phyloP scores from a whole-genome alignment of 2,329 filamentous ascomycete species.

The Rhinocladiella mackenziei region DNA sequence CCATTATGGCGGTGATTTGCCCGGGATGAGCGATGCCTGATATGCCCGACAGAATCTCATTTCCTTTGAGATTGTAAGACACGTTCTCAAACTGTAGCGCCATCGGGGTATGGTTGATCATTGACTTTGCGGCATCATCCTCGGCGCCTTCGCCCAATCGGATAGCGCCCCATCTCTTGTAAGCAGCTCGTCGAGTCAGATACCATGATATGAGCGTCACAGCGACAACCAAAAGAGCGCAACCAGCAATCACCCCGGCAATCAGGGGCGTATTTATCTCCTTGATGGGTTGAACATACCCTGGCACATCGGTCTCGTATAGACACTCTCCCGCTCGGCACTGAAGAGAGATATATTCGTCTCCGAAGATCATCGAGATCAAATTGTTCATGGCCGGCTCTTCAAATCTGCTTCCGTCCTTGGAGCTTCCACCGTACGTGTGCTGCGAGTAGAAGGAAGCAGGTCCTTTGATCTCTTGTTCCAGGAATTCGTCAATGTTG shows the following conservation, averaged over 20 bases:
- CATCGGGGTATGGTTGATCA: slow-evolving; percentile 87
- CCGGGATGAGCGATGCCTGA: slow-evolving; percentile 86
- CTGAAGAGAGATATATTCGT: slow-evolving; percentile 77
- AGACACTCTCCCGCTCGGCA: slow-evolving; percentile 89
- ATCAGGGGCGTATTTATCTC: slow-evolving; percentile 96
- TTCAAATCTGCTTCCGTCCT: slow-evolving; percentile 75
- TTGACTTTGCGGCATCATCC: slow-evolving; percentile 78
- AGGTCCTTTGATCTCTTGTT: slow-evolving; percentile 77
- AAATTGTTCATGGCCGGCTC: slow-evolving; percentile 91
- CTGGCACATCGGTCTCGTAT: slow-evolving; percentile 86
- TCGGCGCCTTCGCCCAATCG: slow-evolving; percentile 78
- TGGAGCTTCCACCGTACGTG: slow-evolving; percentile 53
- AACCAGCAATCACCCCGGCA: slow-evolving; percentile 83
- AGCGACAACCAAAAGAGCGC: slow-evolving; percentile 81
- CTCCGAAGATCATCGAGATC: slow-evolving; percentile 84
- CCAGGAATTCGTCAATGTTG: slow-evolving; percentile 85
- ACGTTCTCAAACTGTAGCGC: slow-evolving; percentile 85
- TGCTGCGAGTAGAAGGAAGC: slow-evolving; percentile 72
- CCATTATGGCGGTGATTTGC: slow-evolving; percentile 97
- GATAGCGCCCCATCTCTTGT: slow-evolving; percentile 64
- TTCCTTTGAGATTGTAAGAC: slow-evolving; percentile 80
- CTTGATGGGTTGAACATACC: slow-evolving; percentile 82
- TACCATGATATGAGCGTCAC: slow-evolving; percentile 84
- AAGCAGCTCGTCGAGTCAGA: slow-evolving; percentile 67
- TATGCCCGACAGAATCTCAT: slow-evolving; percentile 74